Base-by-base conservation (phyloP, 192 early-diverging fungal species). In the Chytriomyces hyalinus region DNA sequence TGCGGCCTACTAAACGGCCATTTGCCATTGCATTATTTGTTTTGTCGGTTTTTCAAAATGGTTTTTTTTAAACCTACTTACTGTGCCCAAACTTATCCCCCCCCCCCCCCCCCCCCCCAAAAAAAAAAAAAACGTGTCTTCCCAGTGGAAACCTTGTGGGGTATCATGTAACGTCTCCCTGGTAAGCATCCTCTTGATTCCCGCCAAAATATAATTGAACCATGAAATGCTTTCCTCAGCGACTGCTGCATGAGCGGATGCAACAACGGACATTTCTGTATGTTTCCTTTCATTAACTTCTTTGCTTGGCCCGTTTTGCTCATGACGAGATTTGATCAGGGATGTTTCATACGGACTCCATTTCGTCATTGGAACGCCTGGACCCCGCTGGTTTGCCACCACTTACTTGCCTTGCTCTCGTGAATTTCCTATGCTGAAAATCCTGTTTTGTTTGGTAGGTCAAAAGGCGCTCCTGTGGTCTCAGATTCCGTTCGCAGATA, bases 181-280 rank as follows among this genome's bases (percentile, higher is more conserved):
- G 97, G 77, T 80, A 89, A 48, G 84, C 86, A 17, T 98, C 96
- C 76, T 82, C 97, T 50, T 90, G 92, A 57, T 88, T 93, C 53
- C 4, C 24, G 24, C 24, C 24, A 26, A 26, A 26, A 26, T 26
- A 26, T 26, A 36, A 36, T 36, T 36, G 36, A 36, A 2, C 36
- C 36, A 36, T 36, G 3, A 36, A 36, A 36, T 36, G 36, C 36
- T 36, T 36, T 36, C 1, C 36, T 36, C 36, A 36, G 36, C 36
- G 36, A 36, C 36, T 36, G 36, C 36, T 36, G 36, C 36, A 36
- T 36, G 36, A 36, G 36, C 36, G 89, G 94, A 26, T 94, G 91
- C 70, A 93, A 96, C 83, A 96, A 96, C 79, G 94, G 94, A 0
- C 94, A 96, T 70, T 93, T 94, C 80, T 94, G 94, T 93, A 95